Evolutionary conservation across 2,329 filamentous ascomycete species (phyloP), one percentile per base, ranked within the genome.

Genomic region (Xylariales sp.): DNA sequence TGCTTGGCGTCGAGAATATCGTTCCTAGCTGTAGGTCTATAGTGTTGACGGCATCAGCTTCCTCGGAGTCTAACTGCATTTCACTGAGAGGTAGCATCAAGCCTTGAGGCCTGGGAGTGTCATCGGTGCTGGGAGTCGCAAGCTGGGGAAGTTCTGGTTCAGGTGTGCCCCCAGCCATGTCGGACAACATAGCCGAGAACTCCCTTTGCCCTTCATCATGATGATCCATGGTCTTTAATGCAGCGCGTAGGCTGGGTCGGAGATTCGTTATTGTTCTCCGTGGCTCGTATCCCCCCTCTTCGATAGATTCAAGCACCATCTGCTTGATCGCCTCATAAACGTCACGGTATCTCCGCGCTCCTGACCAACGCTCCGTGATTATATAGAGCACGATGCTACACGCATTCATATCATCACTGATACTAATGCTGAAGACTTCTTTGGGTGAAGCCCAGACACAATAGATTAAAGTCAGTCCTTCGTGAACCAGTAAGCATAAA

Each of bases 401-500:
- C n/a, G 54, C 55, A 28, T 54, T 49, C 19, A 59, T 55, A 28
- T 57, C 52, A 12, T 55, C 57, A 14, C 48, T 43, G n/a, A 48
- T 49, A 5, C 38, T 45, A 28, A 48, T 49, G 14, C 33, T 51
- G 29, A 51, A 51, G 4, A 56, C 34, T 10, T 51, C 46, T 8
- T 47, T 43, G 8, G 47, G 50, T 10, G 49, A 48, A 1, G 46
- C 47, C 57, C 57, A 62, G 14, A 51, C 48, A 37, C 57, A 58
- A 42, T 61, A 62, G 8, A 60, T 46, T 12, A 62, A 47, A 3
- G 57, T 59, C 4, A 59, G 43, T 3, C 56, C 57, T 43, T n/a
- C 4, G 3, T 3, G 7, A 15, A 9, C 24, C 24, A 47, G 31
- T n/a, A n/a, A n/a, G n/a, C n/a, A n/a, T n/a, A n/a, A n/a, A n/a